Base-by-base conservation (phyloP, 2,329 filamentous ascomycete genomes). In the Trichoderma brevicompactum region DNA sequence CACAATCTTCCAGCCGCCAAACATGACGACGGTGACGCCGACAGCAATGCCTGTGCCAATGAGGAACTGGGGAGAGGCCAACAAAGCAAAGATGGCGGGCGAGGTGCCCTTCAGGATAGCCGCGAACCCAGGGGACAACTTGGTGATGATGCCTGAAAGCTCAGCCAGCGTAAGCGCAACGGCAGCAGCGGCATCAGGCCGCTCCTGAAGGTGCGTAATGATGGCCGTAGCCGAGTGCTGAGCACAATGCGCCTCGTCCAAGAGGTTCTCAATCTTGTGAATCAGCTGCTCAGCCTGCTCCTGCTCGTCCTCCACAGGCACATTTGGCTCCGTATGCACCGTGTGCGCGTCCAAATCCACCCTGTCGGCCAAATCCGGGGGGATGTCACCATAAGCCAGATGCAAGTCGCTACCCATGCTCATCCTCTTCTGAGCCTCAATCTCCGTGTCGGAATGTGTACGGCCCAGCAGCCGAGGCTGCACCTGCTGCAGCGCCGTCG, bases 1-100 rank as follows among this genome's bases (percentile, higher is more conserved):
- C 79, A 99, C 89, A 76, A 99, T 97, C 80, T 97, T 98, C 85
- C 92, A 98, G 5, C 95, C 94, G 62, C 95, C 95, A 67, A 99
- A 92, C 76, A 95, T 94, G 72, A 99, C 92, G 8, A 98, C 89
- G 0, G 95, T 98, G n/a, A 97, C 89, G 13, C 95, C 95, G 0
- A 97, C 88, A 0, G 91, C 92, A 13, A 97, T 88, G 49, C 94
- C 92, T 0, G 92, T 92, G 4, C 93, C 93, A 72, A 99, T 97
- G 68, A 97, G 86, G 75, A 99, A 99, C 74, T 99, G 92, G 0
- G 95, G 95, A 65, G 90, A 94, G 0, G 92, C 89, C 3, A 99
- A 85, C 23, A 99, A 84, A 0, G 90, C 91, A 71, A 97, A 94
- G 19, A 97, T 89, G 7, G 91, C 90, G 0, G 95, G 95, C 43